These are phyloP conservation scores for Pythium guiyangense DNA, from an alignment of 352 stramenopile species.

Conservation along the genomic window DNA sequence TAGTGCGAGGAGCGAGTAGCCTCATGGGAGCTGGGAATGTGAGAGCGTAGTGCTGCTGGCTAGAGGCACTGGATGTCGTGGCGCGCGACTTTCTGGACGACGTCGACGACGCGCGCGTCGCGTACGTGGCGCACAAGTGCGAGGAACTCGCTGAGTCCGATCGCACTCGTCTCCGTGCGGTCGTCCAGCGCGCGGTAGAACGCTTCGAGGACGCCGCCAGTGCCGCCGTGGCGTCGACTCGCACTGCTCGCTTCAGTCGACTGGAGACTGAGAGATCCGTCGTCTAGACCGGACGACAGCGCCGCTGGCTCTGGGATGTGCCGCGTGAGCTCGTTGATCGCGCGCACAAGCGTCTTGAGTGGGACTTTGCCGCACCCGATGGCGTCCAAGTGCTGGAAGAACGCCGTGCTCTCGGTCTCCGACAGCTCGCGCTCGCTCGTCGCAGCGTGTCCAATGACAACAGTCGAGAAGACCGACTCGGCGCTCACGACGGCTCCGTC, in stretches of 20 bases:
- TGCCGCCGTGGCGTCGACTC: background rate
- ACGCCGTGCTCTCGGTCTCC: slow-evolving; percentile 12
- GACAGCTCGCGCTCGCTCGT: background rate
- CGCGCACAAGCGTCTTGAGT: slow-evolving; percentile 22
- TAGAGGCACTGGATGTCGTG: slow-evolving; percentile 64
- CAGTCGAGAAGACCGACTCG: background rate
- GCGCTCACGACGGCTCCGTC: background rate
- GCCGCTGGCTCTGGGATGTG: slow-evolving; percentile 23
- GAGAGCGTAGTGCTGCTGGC: background rate
- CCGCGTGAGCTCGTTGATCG: slow-evolving; percentile 35
- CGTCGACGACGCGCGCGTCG: slow-evolving; percentile 28
- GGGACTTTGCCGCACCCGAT: slow-evolving; percentile 49
- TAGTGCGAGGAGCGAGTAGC: no score
- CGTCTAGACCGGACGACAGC: background rate
- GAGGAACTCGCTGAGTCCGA: slow-evolving; percentile 28
- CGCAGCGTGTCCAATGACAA: background rate
- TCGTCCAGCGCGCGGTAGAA: slow-evolving; percentile 20
- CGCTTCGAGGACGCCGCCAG: slow-evolving; percentile 4
- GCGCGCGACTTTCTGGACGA: slow-evolving; percentile 43
- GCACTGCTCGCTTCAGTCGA: no score
- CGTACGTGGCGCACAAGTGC: slow-evolving; percentile 30
- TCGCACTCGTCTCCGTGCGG: slow-evolving; percentile 9
- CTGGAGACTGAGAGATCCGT: no score
- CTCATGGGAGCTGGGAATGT: no score
- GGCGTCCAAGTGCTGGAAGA: slow-evolving; percentile 52